phyloP scores from a whole-genome alignment of 1,284 basidiomycete species.

The Porodaedalea pini region DNA sequence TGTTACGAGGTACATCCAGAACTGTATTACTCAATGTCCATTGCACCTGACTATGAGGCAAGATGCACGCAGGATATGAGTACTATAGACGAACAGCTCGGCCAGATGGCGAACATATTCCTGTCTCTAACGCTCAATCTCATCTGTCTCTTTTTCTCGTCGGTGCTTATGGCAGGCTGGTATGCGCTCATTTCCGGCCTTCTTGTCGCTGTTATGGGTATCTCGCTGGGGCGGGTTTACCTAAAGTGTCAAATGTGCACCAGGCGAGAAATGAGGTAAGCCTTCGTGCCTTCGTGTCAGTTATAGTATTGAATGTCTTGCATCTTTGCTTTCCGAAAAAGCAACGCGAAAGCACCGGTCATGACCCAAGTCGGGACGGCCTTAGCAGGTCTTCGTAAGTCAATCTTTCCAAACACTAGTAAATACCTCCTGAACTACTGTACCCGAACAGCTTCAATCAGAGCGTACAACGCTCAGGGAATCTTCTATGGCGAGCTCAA shows the following conservation, averaged over 20 bases:
- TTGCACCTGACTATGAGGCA: slow-evolving; percentile 26
- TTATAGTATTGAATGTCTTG: slow-evolving; percentile 36
- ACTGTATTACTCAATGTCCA: neutral
- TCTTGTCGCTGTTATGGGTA: slow-evolving; percentile 16
- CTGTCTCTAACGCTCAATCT: slow-evolving; percentile 6
- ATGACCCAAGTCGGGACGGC: slow-evolving; percentile 43
- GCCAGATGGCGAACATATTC: slow-evolving; percentile 24
- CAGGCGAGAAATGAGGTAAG: slow-evolving; percentile 31
- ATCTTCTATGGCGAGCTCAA: slow-evolving; percentile 21
- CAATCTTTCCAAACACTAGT: neutral
- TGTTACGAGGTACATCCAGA: slow-evolving; percentile 38
- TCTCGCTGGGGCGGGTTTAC: slow-evolving; percentile 17
- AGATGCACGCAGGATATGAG: slow-evolving; percentile 38
- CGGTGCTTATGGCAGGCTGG: slow-evolving; percentile 14
- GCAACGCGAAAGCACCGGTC: slow-evolving; percentile 42
- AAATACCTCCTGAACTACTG: neutral
- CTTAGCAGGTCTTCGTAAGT: slow-evolving; percentile 34
- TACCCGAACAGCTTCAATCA: slow-evolving; percentile 29
- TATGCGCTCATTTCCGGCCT: slow-evolving; percentile 18
- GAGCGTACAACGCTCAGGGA: slow-evolving; percentile 26
- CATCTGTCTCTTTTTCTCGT: neutral
- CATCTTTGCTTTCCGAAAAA: slow-evolving; percentile 37
- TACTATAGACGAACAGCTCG: slow-evolving; percentile 34
- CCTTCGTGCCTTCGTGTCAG: neutral
- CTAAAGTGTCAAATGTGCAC: slow-evolving; percentile 29